phyloP scores from a whole-genome alignment of 1,139 yeast genomes.

The Blastobotrys aristatus region DNA sequence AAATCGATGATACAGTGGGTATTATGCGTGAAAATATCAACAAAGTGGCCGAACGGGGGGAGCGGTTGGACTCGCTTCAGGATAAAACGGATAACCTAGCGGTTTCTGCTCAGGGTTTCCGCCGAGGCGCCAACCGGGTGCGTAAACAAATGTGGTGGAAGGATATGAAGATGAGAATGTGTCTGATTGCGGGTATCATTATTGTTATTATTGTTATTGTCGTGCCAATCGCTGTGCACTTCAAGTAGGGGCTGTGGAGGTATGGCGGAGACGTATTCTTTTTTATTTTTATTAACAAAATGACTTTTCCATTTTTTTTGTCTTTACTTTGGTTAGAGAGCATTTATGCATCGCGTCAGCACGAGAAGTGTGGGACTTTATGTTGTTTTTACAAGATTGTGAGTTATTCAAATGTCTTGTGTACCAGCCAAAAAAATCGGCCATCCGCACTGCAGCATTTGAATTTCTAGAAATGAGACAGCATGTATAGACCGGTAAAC shows the following conservation, averaged over 20 bases:
- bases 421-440: too few species aligned
- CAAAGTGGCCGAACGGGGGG: constrained; percentile 93
- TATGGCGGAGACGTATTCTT: too few species aligned
- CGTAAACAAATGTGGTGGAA: constrained; percentile 99
- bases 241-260: constrained; percentile 30
- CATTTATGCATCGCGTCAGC: too few species aligned
- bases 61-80: constrained; percentile 86
- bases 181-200: constrained; percentile 76
- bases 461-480: too few species aligned
- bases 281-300: not conserved
- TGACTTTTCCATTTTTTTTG: not conserved
- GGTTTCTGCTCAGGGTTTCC: constrained; percentile 90
- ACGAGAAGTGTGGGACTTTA: too few species aligned
- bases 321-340: too few species aligned
- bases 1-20: constrained; percentile 95
- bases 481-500: too few species aligned
- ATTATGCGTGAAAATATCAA: constrained; percentile 97
- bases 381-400: too few species aligned
- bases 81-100: constrained; percentile 93
- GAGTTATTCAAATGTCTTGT: too few species aligned
- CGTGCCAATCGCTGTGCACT: constrained; percentile 84
- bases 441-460: too few species aligned
- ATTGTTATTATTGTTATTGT: constrained; percentile 87
- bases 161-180: constrained; percentile 93
- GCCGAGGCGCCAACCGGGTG: constrained; percentile 95